These are phyloP conservation scores for Epipyxis sp. DNA, from an alignment of 108 stramenopile genomes.

Conservation along the genomic window DNA sequence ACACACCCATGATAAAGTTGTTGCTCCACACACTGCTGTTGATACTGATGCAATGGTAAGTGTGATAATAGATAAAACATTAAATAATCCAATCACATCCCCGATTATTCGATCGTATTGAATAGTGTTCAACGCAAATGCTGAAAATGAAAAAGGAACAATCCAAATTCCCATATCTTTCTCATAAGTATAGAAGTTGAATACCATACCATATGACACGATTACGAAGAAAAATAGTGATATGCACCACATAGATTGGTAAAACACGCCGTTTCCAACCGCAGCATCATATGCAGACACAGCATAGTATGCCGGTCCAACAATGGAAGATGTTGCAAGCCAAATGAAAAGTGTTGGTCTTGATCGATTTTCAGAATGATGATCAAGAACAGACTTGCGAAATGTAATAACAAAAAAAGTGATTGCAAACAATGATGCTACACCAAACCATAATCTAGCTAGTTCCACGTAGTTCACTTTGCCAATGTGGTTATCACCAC, in stretches of 20 bases:
- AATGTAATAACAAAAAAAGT: constrained; percentile 10
- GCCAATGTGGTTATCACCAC: not conserved
- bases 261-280: constrained; percentile 1
- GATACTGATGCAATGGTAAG: not conserved
- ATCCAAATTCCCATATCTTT: constrained; percentile 27
- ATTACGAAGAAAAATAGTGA: constrained; percentile 23
- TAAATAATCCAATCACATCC: constrained; percentile 8
- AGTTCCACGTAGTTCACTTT: not conserved
- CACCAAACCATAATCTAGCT: constrained; percentile 12
- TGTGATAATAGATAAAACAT: not conserved
- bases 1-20: not conserved
- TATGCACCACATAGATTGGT: constrained; percentile 21
- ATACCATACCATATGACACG: not conserved
- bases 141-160: not conserved
- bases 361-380: not conserved
- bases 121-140: constrained; percentile 17
- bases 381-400: not conserved
- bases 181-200: not conserved
- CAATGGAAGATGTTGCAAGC: constrained; percentile 11
- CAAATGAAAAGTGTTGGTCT: not conserved
- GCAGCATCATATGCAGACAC: not conserved
- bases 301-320: constrained; percentile 19
- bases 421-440: not conserved
- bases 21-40: not conserved
- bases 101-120: not conserved